Evolutionary conservation across 148 eudicot genomes (phyloP), one percentile per base, ranked within the genome.

Genomic region (Salicornia ramosissima): DNA sequence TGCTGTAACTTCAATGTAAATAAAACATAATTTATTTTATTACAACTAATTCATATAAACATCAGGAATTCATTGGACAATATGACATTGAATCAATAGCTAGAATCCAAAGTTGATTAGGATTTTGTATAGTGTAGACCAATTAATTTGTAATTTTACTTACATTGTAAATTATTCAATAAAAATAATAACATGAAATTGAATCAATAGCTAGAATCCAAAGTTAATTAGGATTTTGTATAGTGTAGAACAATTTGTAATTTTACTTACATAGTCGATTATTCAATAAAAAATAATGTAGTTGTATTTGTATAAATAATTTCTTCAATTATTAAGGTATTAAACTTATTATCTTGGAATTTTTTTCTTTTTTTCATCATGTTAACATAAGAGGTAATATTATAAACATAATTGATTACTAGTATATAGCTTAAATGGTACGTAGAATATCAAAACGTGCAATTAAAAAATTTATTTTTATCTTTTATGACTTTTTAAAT

Each of bases 21-120:
- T 30, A 58, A 39, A 58, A 26, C 57, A 53, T 56, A 58, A 2
- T 58, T n/a, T 30, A 58, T 1, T 29, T 8, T 30, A 30, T 18
- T 58, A 58, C 63, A 58, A 58, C 63, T 31, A 58, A 58, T 39
- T 4, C 11, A 58, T 30, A 4, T 19, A 49, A 49, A 18, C 1
- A 55, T 25, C 59, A 26, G n/a, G 1, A 55, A 55, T 25, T 12
- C 19, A 55, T n/a, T n/a, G n/a, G n/a, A n/a, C n/a, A n/a, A n/a
- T n/a, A 57, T 22, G 57, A 4, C 22, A 34, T 61, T 33, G 26
- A 34, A 60, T 33, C 5, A 2, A n/a, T 8, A 7, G 3, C 1
- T 33, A 31, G 28, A 62, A 62, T 62, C 45, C 65, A 36, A 62
- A 11, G 63, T 30, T n/a, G n/a, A n/a, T n/a, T 30, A 29, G 39